phyloP scores from a whole-genome alignment of 2,329 filamentous ascomycete genomes.

The Curvularia lunata region DNA sequence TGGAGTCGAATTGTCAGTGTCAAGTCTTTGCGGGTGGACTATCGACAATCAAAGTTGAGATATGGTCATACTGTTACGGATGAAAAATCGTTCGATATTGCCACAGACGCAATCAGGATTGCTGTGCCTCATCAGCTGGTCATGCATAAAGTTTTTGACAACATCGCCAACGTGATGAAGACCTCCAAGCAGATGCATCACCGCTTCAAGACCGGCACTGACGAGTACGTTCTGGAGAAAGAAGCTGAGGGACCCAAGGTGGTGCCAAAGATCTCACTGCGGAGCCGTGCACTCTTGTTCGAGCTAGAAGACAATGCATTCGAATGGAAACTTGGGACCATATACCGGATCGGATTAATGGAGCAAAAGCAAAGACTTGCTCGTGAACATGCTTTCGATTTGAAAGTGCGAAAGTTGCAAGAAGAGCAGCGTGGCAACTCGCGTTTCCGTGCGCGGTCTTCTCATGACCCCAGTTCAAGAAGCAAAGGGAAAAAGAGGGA shows the following conservation, averaged over 20 bases:
- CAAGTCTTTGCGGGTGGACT: constrained; percentile 79
- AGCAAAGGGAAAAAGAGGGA: constrained; percentile 46
- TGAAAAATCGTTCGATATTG: constrained; percentile 83
- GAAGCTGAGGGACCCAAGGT: constrained; percentile 82
- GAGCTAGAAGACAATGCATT: constrained; percentile 96
- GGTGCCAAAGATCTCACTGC: constrained; percentile 83
- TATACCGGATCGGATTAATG: constrained; percentile 85
- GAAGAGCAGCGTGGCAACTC: constrained; percentile 59
- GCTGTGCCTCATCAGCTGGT: constrained; percentile 91
- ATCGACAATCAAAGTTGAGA: constrained; percentile 77
- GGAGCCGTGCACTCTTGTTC: constrained; percentile 82
- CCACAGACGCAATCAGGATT: constrained; percentile 82
- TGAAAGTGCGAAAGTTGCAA: constrained; percentile 84
- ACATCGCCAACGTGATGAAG: constrained; percentile 85
- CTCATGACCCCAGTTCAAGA: constrained; percentile 49
- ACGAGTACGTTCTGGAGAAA: constrained; percentile 88
- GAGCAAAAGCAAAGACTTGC: constrained; percentile 91
- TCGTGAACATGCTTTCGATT: constrained; percentile 84
- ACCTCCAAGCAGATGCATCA: constrained; percentile 90
- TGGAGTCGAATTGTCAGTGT: constrained; percentile 89
- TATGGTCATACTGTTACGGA: constrained; percentile 66
- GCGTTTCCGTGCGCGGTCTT: constrained; percentile 60
- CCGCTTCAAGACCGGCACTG: constrained; percentile 83
- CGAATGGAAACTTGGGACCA: constrained; percentile 95
- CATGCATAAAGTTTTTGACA: constrained; percentile 91